These are phyloP conservation scores for Oligophagozyma castellii DNA, from an alignment of 1,139 yeast species.

Conservation along the genomic window DNA sequence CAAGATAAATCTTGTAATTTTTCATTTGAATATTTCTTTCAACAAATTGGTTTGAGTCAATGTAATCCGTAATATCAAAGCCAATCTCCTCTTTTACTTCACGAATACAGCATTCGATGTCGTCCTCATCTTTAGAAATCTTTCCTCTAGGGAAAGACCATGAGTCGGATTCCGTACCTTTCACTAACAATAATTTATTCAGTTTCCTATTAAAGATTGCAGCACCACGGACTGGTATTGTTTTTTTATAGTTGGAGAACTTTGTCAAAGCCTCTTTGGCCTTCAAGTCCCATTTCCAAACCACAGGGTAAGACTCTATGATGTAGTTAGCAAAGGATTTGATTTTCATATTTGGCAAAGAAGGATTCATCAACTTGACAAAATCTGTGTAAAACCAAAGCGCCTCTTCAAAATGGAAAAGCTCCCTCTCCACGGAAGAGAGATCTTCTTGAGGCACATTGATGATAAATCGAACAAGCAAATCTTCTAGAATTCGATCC, in stretches of 20 bases:
- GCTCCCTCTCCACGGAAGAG: conserved; percentile 66
- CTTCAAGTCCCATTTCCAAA: conserved; percentile 63
- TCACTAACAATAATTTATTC: conserved; percentile 63
- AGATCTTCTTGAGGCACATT: conserved; percentile 89
- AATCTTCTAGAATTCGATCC: conserved; percentile 72
- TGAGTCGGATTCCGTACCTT: conserved; percentile 69
- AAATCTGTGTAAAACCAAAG: conserved; percentile 96
- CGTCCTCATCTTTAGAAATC: conserved; percentile 85
- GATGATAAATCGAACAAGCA: conserved; percentile 76
- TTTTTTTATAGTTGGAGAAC: conserved; percentile 75
- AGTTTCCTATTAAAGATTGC: conserved; percentile 66
- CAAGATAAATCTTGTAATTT: conserved; percentile 71
- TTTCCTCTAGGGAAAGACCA: conserved; percentile 99
- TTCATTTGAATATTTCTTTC: conserved; percentile 78
- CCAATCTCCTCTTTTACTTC: conserved; percentile 97
- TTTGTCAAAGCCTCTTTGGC: conserved; percentile 59
- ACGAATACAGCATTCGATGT: conserved; percentile 83
- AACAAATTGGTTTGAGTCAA: conserved; percentile 57
- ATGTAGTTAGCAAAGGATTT: conserved; percentile 63
- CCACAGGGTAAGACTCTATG: conserved; percentile 66
- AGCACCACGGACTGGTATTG: conserved; percentile 94
- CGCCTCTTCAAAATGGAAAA: conserved; percentile 95
- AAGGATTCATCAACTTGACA: conserved; percentile 57
- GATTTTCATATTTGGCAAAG: conserved; percentile 67
- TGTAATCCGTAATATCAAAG: conserved; percentile 56